phyloP scores from a whole-genome alignment of 345 rosid species.

The Psidium guajava region DNA sequence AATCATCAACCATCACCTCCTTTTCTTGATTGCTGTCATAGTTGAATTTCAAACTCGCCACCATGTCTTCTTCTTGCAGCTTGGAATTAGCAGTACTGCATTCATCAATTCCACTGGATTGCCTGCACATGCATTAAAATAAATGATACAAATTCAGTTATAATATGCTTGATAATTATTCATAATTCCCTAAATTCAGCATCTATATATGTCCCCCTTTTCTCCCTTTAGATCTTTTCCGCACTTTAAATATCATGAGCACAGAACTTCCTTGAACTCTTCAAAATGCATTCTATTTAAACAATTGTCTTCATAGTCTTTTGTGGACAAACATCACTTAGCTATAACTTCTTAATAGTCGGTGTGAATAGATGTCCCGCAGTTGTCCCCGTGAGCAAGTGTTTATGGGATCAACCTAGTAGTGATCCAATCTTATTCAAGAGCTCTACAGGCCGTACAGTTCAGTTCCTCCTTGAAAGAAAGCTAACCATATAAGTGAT shows the following conservation, averaged over 20 bases:
- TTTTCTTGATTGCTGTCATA: background rate
- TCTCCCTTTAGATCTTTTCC: background rate
- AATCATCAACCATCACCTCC: background rate
- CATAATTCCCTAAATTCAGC: background rate
- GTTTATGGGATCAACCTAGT: background rate
- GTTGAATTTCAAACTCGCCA: background rate
- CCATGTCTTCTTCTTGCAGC: background rate
- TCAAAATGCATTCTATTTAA: background rate
- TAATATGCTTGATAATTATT: background rate
- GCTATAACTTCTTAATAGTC: background rate
- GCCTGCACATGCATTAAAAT: background rate
- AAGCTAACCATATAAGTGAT: background rate
- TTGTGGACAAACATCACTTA: background rate
- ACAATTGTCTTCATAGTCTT: background rate
- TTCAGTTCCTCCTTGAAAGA: background rate
- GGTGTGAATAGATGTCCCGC: background rate
- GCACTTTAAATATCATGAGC: background rate
- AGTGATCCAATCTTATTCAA: background rate
- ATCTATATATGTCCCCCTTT: background rate
- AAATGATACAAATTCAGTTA: background rate
- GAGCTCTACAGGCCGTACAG: background rate
- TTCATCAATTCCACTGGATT: background rate
- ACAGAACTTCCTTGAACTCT: background rate
- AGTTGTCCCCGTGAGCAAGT: background rate
- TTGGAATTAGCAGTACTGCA: background rate